phyloP scores from a whole-genome alignment of 2,329 filamentous ascomycete species.

The Exophiala calicioides region DNA sequence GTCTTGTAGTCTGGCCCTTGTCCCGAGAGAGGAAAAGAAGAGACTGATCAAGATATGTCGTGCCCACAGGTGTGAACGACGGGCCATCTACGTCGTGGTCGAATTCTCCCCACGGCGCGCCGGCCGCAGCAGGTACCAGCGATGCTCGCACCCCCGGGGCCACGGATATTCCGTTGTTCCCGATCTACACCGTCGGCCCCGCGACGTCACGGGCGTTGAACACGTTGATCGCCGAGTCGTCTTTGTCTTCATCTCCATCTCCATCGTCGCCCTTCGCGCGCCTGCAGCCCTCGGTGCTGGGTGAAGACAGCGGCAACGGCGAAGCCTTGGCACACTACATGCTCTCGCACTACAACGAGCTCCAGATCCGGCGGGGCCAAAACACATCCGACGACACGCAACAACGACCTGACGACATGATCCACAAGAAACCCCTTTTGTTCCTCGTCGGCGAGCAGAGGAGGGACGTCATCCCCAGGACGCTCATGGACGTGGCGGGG shows the following conservation, averaged over 20 bases:
- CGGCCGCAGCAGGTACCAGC: no score
- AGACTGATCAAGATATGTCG: background rate
- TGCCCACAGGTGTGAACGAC: slow-evolving; percentile 5
- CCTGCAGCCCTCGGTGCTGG: slow-evolving; percentile 64
- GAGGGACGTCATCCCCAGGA: slow-evolving; percentile 84
- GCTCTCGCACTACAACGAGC: slow-evolving; percentile 68
- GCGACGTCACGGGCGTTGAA: slow-evolving; percentile 65
- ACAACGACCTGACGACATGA: slow-evolving; percentile 22
- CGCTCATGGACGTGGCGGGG: slow-evolving; percentile 62
- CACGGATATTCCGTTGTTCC: slow-evolving; percentile 29
- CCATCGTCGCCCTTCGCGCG: slow-evolving; percentile 18
- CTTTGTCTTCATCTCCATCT: slow-evolving; percentile 15
- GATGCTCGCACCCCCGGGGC: no score
- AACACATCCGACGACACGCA: slow-evolving; percentile 26
- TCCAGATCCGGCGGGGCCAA: slow-evolving; percentile 20
- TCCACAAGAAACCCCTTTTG: slow-evolving; percentile 60
- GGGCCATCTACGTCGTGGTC: no score
- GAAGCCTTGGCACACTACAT: slow-evolving; percentile 78
- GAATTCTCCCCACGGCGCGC: no score
- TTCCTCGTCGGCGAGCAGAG: slow-evolving; percentile 91
- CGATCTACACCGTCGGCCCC: slow-evolving; percentile 52
- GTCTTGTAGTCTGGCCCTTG: background rate
- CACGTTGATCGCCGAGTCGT: slow-evolving; percentile 48
- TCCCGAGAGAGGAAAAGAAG: background rate
- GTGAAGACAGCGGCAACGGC: slow-evolving; percentile 81